Conservation (phyloP, 306 rosid species). For the Pterocarpus macrocarpus region DNA sequence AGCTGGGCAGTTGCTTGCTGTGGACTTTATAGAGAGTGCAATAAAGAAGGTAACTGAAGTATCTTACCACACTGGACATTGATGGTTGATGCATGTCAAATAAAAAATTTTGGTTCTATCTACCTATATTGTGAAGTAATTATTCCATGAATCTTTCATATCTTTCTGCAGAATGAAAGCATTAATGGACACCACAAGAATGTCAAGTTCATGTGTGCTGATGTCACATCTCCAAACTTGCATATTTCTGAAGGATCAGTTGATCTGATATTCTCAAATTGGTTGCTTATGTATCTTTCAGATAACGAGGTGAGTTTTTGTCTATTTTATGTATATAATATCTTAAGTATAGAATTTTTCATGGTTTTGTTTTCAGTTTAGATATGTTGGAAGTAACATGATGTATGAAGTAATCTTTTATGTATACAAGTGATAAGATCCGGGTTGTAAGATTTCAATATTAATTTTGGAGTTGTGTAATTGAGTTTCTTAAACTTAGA, state of each 20-base stretch:
- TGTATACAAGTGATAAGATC: background rate
- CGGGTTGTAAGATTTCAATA: no score
- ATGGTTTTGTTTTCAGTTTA: background rate
- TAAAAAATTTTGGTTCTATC: background rate
- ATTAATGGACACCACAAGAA: conserved; percentile 85
- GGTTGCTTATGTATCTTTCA: conserved; percentile 97
- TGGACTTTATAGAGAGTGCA: conserved; percentile 61
- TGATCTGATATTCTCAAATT: conserved; percentile 91
- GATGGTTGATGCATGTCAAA: conserved; percentile 22
- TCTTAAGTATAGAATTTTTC: background rate
- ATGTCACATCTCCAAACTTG: conserved; percentile 83
- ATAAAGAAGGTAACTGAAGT: conserved; percentile 45
- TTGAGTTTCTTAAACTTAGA: background rate
- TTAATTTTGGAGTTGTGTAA: no score
- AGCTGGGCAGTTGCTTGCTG: conserved; percentile 82
- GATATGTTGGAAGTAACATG: conserved; percentile 5
- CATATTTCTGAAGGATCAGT: conserved; percentile 72
- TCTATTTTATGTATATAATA: background rate
- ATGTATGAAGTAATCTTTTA: background rate
- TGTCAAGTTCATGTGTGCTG: conserved; percentile 89
- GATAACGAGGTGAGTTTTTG: conserved; percentile 71
- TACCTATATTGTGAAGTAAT: background rate
- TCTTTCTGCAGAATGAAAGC: conserved; percentile 72
- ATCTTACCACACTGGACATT: conserved; percentile 11
- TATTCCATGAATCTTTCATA: background rate